These are phyloP conservation scores for Barnettozyma salicaria DNA, from an alignment of 805 yeast genomes.

Conservation along the genomic window DNA sequence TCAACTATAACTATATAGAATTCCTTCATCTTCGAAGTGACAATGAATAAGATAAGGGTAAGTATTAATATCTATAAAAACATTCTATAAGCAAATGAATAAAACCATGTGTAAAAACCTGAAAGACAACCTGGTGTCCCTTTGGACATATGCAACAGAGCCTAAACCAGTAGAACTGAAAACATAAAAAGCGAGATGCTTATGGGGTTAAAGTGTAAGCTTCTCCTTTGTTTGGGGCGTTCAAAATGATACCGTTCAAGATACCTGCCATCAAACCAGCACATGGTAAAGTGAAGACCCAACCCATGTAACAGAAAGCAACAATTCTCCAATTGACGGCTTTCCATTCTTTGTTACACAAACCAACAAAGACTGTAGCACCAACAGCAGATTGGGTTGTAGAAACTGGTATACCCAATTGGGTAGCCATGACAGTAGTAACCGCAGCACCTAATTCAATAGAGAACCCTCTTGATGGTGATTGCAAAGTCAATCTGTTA, in stretches of 20 bases:
- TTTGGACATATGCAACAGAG: no score
- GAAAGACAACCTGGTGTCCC: no score
- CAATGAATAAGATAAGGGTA: no score
- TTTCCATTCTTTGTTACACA: slow-evolving; percentile 56
- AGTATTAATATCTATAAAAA: no score
- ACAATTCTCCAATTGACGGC: slow-evolving; percentile 78
- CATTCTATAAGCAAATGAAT: no score
- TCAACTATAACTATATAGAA: no score
- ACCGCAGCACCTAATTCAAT: slow-evolving; percentile 76
- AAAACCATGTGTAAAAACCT: no score
- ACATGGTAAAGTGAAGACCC: slow-evolving; percentile 67
- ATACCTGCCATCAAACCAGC: slow-evolving; percentile 72
- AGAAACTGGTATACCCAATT: slow-evolving; percentile 63
- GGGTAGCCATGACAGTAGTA: slow-evolving; percentile 71
- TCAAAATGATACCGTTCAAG: slow-evolving; percentile 53
- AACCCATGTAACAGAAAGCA: slow-evolving; percentile 61
- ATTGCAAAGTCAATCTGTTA: slow-evolving; percentile 66
- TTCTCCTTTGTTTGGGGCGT: slow-evolving; percentile 56
- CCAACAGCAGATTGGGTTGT: slow-evolving; percentile 79
- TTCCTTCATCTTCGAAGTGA: no score
- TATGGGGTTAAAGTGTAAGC: no score
- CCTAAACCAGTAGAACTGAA: no score
- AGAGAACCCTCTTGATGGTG: slow-evolving; percentile 73
- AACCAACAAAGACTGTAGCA: slow-evolving; percentile 69
- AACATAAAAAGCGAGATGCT: no score